Base-by-base conservation (phyloP, 2,329 filamentous ascomycete genomes). In the Fonsecaea monophora region DNA sequence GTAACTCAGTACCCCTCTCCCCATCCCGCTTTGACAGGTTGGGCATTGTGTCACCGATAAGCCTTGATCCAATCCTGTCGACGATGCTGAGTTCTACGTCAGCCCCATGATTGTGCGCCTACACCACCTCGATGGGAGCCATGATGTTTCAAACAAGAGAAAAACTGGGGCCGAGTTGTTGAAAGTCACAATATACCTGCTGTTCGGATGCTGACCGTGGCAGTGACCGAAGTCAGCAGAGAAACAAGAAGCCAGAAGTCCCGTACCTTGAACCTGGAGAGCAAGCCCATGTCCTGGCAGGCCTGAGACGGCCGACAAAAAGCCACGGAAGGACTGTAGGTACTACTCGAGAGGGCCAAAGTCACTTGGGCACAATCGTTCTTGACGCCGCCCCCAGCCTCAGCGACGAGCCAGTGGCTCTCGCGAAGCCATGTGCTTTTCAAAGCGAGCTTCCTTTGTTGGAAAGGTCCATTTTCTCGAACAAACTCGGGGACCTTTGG, bases 31-130 rank as follows among this genome's bases (percentile, higher is more conserved):
- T 34, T 21, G 60, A 25, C 37, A 25, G 34, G 45, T 38, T 30
- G 34, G 55, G 21, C 37, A 59, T 48, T 65, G 62, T 65, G 62
- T 65, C 62, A 65, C 56, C 37, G 62, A 60, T 65, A 60, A 58
- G 56, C 21, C n/a, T 30, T 9, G 12, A 34, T 18, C 59, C 59
- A 53, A 53, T 48, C 56, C 8, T 18, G 21, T 25, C 30, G 9
- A 13, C 38, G 32, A 15, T 35, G 35, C 25, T 25, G n/a, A 15
- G 45, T 37, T 42, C 60, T 55, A 45, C 60, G 50, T 62, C 60
- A 62, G 60, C 25, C 50, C 18, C 40, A 6, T 50, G 18, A 5
- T n/a, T 62, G 60, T 56, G 53, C 38, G 40, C 56, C 60, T 48
- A 4, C 60, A 34, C n/a, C n/a, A 37, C 25, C 38, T 42, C 53